Base-by-base conservation (phyloP, 164 flowering plant species). In the Brasenia schreberi region DNA sequence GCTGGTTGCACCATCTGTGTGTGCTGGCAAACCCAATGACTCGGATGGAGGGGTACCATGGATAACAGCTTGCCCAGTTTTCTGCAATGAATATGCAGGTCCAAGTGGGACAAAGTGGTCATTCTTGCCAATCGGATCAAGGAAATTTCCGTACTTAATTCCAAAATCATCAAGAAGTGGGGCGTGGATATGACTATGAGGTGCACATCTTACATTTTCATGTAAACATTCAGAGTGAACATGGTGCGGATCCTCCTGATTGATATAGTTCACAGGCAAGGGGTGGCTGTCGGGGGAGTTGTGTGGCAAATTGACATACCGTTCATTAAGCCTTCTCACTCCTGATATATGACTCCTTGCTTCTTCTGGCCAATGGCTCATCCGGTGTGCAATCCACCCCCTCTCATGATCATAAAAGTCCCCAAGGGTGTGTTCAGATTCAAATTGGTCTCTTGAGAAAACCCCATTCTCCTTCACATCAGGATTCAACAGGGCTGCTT, bases 371-470 rank as follows among this genome's bases (percentile, higher is more conserved):
- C 77, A 82, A 66, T 81, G 72, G 72, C 67, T 83, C 67, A 81
- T 19, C 60, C 81, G 95, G 56, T 78, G 90, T 64, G 76, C 19
- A 62, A 72, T 65, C 96, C 96, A 81, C 61, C 90, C 92, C 76
- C 87, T 78, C 43, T 90, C 98, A 65, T 80, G 87, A 71, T 53
- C 66, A 7, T 77, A 89, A 68, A 73, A 66, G 45, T 88, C 92
- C 69, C 71, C 74, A 62, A 77, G 80, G 45, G 69, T 69, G 11
- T 78, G 18, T 14, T 79, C 81, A 5, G 70, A 75, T 65, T 84
- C 89, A 67, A 19, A 79, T 65, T 75, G 87, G 49, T 89, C 92
- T 68, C 74, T 79, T 3, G 76, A 65, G 72, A 79, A 82, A 52
- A 73, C 66, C 0, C 82, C 82, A 72, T 74, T 81, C 49, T 84